A percentile compares a stretch with the other conserved stretches of the same genome.
Conservation (phyloP, 768 basidiomycete genomes). For the Agaricus blazei region DNA sequence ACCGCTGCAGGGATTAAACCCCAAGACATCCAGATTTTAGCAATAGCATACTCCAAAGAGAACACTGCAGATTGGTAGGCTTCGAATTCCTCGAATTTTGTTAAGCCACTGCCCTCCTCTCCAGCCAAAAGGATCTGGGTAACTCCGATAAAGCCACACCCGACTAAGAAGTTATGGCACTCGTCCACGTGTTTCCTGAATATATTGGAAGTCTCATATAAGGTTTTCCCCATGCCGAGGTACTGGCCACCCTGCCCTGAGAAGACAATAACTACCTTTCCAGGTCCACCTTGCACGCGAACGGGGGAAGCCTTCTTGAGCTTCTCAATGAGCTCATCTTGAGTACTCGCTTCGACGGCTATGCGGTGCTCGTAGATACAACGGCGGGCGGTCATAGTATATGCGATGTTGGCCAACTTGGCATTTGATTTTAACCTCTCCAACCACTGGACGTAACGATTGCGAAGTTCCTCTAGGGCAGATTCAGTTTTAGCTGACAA, state of each 20-base stretch:
- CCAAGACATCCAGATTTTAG: conserved; percentile 64
- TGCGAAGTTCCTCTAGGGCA: conserved; percentile 44
- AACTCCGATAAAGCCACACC: conserved; percentile 43
- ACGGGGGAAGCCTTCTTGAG: conserved; percentile 32
- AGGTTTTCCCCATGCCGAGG: conserved; percentile 51
- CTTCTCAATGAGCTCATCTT: conserved; percentile 40
- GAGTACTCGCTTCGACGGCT: conserved; percentile 38
- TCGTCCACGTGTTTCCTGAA: conserved; percentile 53
- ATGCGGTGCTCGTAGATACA: conserved; percentile 51
- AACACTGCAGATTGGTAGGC: conserved; percentile 52
- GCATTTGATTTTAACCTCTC: conserved; percentile 16
- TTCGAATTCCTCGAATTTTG: conserved; percentile 32
- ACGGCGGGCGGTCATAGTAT: conserved; percentile 63
- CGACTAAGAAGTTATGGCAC: conserved; percentile 47
- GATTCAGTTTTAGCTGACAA: conserved; percentile 53
- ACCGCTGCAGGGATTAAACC: conserved; percentile 57
- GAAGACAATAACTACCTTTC: conserved; percentile 59
- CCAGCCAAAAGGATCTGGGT: conserved; percentile 12
- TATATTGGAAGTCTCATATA: conserved; percentile 44
- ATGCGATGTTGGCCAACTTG: conserved; percentile 49
- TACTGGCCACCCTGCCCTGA: conserved; percentile 73
- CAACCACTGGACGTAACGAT: conserved; percentile 45
- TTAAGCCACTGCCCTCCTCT: conserved; percentile 6
- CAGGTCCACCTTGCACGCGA: conserved; percentile 19
- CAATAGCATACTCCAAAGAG: conserved; percentile 58